Evolutionary conservation across 352 stramenopile genomes (phyloP), one percentile per base, ranked within the genome.

Genomic region (Peronospora farinosa): DNA sequence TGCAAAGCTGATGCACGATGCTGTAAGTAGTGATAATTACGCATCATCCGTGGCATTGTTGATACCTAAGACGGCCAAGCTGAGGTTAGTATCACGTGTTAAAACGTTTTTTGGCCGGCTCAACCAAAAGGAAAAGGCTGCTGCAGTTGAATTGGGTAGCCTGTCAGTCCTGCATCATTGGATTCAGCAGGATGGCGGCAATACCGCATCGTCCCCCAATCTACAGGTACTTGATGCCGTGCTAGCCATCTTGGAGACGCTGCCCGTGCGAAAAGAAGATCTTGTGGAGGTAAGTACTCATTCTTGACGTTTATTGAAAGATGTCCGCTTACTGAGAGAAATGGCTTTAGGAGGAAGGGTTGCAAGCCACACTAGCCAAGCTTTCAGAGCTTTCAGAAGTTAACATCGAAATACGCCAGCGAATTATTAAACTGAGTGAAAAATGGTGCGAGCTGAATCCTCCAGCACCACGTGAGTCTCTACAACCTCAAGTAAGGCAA

Each of bases 21-120:
- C 82, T 1, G 76, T 72, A 1, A 79, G 58, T 21, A 72, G 72
- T 49, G 82, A 93, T 52, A 75, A 87, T 40, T 91, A 91, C 46
- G 79, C 82, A 9, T 90, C 76, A 11, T 88, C 75, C 0, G 79
- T 88, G 11, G 62, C 81, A 13, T 45, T 90, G 21, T 67, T 68
- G 15, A 90, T 90, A 37, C 76, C 82, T 2, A 93, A 91, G 37
- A 91, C 79, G 0, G 76, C 72, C 12, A 83, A 81, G 31, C 44
- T 93, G 47, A 65, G 82, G 3, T 47, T 91, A 8, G 72, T 91
- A 17, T 86, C 79, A 2, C 60, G 55, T 1, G 74, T 88, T 8
- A 93, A 91, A 51, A 65, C 69, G 0, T 93, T 90, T 53, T 91
- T 90, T 27, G 51, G 44, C 0, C 59, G 67, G 19, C 60, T 91